Evolutionary conservation across 2,329 filamentous ascomycete genomes (phyloP).

Genomic region (Cladosporium sp.): DNA sequence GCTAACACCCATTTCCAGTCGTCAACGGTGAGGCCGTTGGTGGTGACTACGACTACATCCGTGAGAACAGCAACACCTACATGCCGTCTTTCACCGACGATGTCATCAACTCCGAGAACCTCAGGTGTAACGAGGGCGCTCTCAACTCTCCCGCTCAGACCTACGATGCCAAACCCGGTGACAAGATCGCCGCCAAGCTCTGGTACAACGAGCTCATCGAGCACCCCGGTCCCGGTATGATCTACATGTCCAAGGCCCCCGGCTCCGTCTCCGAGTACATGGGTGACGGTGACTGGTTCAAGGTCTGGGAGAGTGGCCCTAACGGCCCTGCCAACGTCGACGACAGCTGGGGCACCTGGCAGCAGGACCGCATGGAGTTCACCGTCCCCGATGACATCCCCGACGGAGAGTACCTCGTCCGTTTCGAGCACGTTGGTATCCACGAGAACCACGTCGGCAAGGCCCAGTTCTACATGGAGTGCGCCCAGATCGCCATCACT

Average conservation of each 20-base stretch:
- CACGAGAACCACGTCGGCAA: constrained; percentile 19
- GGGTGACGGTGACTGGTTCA: constrained; percentile 20
- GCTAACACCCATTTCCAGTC: background rate
- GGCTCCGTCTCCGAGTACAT: constrained; percentile 16
- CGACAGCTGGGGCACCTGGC: constrained; percentile 14
- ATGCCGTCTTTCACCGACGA: constrained; percentile 17
- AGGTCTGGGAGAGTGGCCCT: constrained; percentile 16
- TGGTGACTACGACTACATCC: constrained; percentile 19
- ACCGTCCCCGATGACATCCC: constrained; percentile 15
- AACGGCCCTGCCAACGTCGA: constrained; percentile 13
- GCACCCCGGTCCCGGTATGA: constrained; percentile 18
- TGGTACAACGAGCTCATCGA: constrained; percentile 17
- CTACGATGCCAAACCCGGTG: constrained; percentile 17
- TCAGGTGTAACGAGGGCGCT: constrained; percentile 16
- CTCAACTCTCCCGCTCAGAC: constrained; percentile 13
- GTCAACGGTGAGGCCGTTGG: constrained; percentile 16
- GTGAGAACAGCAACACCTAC: constrained; percentile 18
- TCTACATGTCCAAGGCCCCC: constrained; percentile 20
- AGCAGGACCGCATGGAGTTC: constrained; percentile 17
- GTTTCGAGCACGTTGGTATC: constrained; percentile 18
- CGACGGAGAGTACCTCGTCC: constrained; percentile 18
- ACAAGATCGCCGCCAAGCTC: constrained; percentile 18
- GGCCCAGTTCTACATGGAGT: constrained; percentile 18
- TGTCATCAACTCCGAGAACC: constrained; percentile 13
- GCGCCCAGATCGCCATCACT: constrained; percentile 19